phyloP scores from a whole-genome alignment of 1,139 yeast genomes.

The Suhomyces anneliseae region DNA sequence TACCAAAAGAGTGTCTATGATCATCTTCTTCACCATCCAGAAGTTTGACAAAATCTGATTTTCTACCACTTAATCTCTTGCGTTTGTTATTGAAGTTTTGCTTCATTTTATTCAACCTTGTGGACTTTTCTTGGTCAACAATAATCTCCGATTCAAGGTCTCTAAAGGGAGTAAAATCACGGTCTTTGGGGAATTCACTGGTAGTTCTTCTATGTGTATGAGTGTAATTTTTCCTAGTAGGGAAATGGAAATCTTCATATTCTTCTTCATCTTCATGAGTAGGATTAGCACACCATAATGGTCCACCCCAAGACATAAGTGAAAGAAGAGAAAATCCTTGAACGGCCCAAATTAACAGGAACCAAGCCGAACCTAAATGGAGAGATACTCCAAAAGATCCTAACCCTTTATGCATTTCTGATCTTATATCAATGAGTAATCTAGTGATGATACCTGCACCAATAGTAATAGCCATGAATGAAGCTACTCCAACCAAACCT shows the following conservation, averaged over 20 bases:
- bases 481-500: constrained; percentile 34
- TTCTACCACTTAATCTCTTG: constrained; percentile 8
- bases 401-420: constrained; percentile 32
- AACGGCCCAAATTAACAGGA: constrained; percentile 40
- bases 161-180: constrained; percentile 6
- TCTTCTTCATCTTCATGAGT: constrained; percentile 24
- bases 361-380: constrained; percentile 43
- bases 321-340: constrained; percentile 21
- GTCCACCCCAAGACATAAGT: constrained; percentile 41
- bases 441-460: constrained; percentile 30
- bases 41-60: neutral
- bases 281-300: constrained; percentile 49
- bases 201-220: constrained; percentile 3
- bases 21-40: neutral
- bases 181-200: constrained; percentile 1
- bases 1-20: constrained; percentile 1
- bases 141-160: constrained; percentile 5
- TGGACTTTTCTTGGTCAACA: neutral
- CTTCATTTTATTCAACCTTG: constrained; percentile 4
- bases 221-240: constrained; percentile 2
- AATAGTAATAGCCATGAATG: constrained; percentile 30
- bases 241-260: constrained; percentile 12
- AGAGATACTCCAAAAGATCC: constrained; percentile 47
- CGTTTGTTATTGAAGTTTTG: constrained; percentile 2
- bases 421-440: constrained; percentile 23